These are phyloP conservation scores for Phytomonas sp. DNA, from an alignment of 208 protist genomes.

Conservation along the genomic window DNA sequence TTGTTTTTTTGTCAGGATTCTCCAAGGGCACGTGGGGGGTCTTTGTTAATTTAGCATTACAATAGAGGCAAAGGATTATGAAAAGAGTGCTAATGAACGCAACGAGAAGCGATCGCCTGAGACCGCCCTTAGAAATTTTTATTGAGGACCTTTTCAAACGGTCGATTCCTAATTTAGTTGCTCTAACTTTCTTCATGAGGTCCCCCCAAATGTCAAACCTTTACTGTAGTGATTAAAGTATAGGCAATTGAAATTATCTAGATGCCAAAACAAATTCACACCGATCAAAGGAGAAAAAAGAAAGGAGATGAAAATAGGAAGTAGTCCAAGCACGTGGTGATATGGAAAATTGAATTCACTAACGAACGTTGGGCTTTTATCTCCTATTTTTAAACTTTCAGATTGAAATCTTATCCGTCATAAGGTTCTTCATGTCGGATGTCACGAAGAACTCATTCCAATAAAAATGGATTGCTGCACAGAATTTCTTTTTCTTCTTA, in stretches of 20 bases:
- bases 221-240: background rate
- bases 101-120: background rate
- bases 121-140: background rate
- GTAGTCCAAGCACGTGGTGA: background rate
- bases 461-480: no score
- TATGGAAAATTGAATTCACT: background rate
- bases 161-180: background rate
- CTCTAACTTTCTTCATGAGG: background rate
- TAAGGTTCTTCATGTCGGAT: background rate
- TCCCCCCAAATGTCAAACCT: background rate
- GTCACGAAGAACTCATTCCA: background rate
- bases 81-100: background rate
- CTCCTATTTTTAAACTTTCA: background rate
- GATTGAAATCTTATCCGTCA: background rate
- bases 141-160: background rate
- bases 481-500: no score
- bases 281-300: background rate
- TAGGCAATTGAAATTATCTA: background rate
- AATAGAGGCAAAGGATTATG: background rate
- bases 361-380: background rate
- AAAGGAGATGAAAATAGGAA: background rate
- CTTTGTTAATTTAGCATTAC: background rate
- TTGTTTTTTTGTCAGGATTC: background rate
- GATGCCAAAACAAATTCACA: background rate
- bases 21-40: background rate